Percentiles rank a stretch among this genome's conserved stretches.
These are phyloP conservation scores for Rhododendron ovatum DNA, from an alignment of 148 eudicot genomes.

Conservation along the genomic window DNA sequence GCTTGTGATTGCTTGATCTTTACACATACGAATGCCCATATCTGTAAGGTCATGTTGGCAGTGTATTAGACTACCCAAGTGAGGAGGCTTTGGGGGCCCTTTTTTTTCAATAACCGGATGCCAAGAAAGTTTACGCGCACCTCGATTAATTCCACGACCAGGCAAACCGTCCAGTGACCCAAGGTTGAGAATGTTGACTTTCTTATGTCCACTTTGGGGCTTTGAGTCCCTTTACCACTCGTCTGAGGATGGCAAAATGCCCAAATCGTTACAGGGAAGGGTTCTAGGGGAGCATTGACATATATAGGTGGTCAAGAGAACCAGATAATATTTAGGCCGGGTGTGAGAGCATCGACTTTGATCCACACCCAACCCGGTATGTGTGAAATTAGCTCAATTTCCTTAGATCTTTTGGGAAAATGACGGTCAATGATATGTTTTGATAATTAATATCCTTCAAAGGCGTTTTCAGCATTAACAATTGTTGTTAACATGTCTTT, in stretches of 20 bases:
- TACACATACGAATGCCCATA: background rate
- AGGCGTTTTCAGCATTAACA: no score
- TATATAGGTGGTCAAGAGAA: background rate
- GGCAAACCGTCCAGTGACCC: background rate
- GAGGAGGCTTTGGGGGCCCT: background rate
- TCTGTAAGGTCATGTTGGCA: background rate
- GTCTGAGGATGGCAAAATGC: background rate
- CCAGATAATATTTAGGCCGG: background rate
- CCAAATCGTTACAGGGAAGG: background rate
- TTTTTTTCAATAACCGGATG: background rate
- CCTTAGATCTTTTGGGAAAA: background rate
- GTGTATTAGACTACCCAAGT: background rate
- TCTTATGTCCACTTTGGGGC: background rate
- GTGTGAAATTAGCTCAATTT: background rate
- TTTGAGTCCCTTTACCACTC: background rate
- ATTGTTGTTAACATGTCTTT: no score
- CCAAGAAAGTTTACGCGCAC: background rate
- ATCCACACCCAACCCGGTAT: background rate
- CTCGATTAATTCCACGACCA: no score
- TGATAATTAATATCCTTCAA: no score
- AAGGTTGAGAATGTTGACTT: no score
- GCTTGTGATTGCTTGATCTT: background rate
- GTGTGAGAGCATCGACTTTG: background rate
- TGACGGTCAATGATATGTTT: no score
- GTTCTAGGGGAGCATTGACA: no score